Conservation (phyloP, 768 basidiomycete genomes). For the Chalciporus pseudorubinellus region DNA sequence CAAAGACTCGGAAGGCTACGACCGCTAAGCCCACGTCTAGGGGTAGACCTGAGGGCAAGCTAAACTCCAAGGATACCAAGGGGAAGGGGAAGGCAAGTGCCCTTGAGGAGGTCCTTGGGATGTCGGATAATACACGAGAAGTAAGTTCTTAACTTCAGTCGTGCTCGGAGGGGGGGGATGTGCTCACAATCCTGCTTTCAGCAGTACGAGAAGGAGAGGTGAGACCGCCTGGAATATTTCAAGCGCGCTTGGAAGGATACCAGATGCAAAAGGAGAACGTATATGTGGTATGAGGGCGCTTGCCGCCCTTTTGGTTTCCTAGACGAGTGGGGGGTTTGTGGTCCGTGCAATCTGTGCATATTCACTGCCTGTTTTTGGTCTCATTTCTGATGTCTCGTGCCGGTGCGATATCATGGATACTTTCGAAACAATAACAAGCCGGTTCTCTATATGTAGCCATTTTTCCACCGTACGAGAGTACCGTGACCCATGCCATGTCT, state of each 20-base stretch:
- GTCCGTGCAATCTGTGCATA: slow-evolving; percentile 14
- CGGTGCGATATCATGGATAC: not conserved
- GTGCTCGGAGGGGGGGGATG: not conserved
- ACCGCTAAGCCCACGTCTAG: slow-evolving; percentile 3
- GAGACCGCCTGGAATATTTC: slow-evolving; percentile 53
- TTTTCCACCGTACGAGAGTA: not conserved
- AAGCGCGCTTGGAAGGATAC: slow-evolving; percentile 49
- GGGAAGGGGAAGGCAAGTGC: slow-evolving; percentile 27
- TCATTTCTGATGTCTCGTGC: too few species aligned
- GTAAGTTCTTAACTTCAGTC: slow-evolving; percentile 8
- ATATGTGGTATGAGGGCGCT: slow-evolving; percentile 48
- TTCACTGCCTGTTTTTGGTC: slow-evolving; percentile 8
- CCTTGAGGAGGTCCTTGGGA: slow-evolving; percentile 23
- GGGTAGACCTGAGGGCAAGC: slow-evolving; percentile 20
- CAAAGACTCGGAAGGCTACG: slow-evolving; percentile 6
- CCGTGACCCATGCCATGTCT: not conserved
- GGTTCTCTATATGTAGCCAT: not conserved
- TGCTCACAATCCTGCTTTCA: slow-evolving; percentile 11
- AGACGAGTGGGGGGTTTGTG: not conserved
- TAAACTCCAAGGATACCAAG: slow-evolving; percentile 17
- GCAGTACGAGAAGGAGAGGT: slow-evolving; percentile 46
- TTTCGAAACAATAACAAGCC: not conserved
- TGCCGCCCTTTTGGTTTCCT: not conserved
- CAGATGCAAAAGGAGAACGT: slow-evolving; percentile 57
- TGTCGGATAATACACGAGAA: slow-evolving; percentile 33